Percentiles rank a stretch among this genome's conserved stretches.
Evolutionary conservation across 257 asterid species (phyloP).

Genomic region (Plantago elongata): DNA sequence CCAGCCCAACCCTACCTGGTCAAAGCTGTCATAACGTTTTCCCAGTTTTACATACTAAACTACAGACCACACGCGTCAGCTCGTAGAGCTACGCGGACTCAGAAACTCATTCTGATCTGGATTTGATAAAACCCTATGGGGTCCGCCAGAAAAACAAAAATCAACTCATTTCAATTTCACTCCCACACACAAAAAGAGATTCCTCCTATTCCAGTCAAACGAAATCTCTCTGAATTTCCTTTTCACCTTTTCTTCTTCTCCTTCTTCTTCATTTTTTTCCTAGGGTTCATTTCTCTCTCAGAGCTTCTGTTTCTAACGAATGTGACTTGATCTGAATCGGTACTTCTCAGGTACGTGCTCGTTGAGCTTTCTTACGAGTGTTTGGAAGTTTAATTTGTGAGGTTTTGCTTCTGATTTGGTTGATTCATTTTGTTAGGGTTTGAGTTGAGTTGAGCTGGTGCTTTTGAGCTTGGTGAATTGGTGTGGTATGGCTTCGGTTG

Average conservation of each 20-base stretch:
- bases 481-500: constrained; percentile 27
- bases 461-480: too few species aligned
- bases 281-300: constrained; percentile 12
- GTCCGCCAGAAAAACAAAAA: constrained; percentile 32
- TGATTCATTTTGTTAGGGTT: not conserved
- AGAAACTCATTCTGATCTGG: constrained; percentile 24
- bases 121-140: constrained; percentile 34
- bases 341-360: constrained; percentile 22
- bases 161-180: constrained; percentile 10
- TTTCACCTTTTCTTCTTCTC: constrained; percentile 4
- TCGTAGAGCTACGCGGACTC: constrained; percentile 8
- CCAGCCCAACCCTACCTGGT: too few species aligned
- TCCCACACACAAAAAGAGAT: constrained; percentile 6
- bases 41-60: not conserved
- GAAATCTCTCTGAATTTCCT: constrained; percentile 26
- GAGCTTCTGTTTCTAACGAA: constrained; percentile 14
- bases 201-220: constrained; percentile 29
- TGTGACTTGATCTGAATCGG: constrained; percentile 14
- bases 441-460: not conserved
- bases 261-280: not conserved
- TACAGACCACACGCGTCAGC: constrained; percentile 12
- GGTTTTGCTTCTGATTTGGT: not conserved
- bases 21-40: not conserved
- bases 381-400: not conserved
- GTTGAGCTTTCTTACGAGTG: not conserved